A percentile compares a stretch with the other conserved stretches of the same genome.
These are phyloP conservation scores for Tolypocladium nubicola DNA, from an alignment of 2,329 filamentous ascomycete genomes.

Conservation along the genomic window DNA sequence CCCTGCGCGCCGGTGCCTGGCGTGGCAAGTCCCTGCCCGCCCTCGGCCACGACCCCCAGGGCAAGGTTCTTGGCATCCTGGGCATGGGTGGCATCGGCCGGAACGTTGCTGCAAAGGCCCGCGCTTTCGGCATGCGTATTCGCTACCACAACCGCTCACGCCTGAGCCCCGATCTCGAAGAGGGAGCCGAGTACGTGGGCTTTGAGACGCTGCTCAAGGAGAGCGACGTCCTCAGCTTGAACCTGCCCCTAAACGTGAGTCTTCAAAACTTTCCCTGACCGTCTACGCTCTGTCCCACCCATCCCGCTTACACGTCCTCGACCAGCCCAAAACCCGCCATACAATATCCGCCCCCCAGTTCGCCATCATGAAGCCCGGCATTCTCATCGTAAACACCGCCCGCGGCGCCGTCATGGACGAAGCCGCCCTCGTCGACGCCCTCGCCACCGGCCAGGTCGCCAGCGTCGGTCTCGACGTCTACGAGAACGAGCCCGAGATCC, in stretches of 20 bases:
- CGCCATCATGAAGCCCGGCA: slow-evolving; percentile 64
- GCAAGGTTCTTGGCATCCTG: slow-evolving; percentile 68
- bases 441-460: slow-evolving; percentile 58
- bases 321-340: slow-evolving; percentile 55
- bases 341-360: slow-evolving; percentile 65
- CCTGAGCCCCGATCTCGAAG: slow-evolving; percentile 44
- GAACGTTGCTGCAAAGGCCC: slow-evolving; percentile 64
- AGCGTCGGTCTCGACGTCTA: slow-evolving; percentile 72
- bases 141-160: slow-evolving; percentile 63
- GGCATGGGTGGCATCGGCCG: slow-evolving; percentile 82
- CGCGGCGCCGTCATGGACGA: slow-evolving; percentile 78
- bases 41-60: slow-evolving; percentile 66
- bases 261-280: slow-evolving; percentile 16
- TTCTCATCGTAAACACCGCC: slow-evolving; percentile 74
- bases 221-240: slow-evolving; percentile 71
- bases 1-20: slow-evolving; percentile 59
- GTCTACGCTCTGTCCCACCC: background rate
- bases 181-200: slow-evolving; percentile 54
- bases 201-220: slow-evolving; percentile 62
- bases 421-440: slow-evolving; percentile 62
- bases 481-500: slow-evolving; percentile 68
- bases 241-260: slow-evolving; percentile 71
- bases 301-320: background rate
- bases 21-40: slow-evolving; percentile 45
- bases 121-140: slow-evolving; percentile 65